A percentile compares a stretch with the other conserved stretches of the same genome.
phyloP scores from a whole-genome alignment of 2,329 filamentous ascomycete genomes.

The Sporothrix protearum region DNA sequence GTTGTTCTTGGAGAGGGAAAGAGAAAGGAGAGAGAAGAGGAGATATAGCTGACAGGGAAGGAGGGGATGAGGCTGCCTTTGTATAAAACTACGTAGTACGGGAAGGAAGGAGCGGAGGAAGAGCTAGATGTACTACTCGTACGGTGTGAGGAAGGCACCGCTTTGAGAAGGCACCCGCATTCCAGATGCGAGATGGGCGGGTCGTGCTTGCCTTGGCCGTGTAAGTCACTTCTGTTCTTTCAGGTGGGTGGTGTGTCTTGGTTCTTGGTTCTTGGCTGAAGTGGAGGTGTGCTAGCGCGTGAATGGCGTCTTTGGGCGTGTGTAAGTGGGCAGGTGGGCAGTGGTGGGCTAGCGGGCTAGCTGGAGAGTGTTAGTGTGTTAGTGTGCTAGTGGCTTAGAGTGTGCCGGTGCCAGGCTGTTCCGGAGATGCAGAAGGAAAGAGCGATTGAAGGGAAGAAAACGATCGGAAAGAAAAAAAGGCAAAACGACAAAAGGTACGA shows the following conservation, averaged over 20 bases:
- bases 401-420: not conserved
- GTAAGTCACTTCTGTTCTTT: not conserved
- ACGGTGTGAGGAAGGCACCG: not conserved
- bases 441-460: not conserved
- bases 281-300: conserved; percentile 13
- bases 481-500: not conserved
- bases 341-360: conserved; percentile 9
- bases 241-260: not conserved
- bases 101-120: conserved; percentile 1
- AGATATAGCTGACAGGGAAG: not conserved
- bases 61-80: conserved; percentile 22
- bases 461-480: not conserved
- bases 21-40: not conserved
- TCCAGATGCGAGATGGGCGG: conserved; percentile 12
- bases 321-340: not conserved
- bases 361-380: not conserved
- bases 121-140: not conserved
- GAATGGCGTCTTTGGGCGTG: conserved; percentile 3
- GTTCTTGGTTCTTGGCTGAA: conserved; percentile 2
- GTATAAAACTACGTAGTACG: conserved; percentile 15
- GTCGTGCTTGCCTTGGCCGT: conserved; percentile 13
- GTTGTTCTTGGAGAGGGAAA: not conserved
- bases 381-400: too few relatives aligned
- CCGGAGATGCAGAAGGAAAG: not conserved
- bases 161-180: conserved; percentile 17